Conservation (phyloP, 495 filamentous ascomycete genomes). For the Talaromyces wortmannii region DNA sequence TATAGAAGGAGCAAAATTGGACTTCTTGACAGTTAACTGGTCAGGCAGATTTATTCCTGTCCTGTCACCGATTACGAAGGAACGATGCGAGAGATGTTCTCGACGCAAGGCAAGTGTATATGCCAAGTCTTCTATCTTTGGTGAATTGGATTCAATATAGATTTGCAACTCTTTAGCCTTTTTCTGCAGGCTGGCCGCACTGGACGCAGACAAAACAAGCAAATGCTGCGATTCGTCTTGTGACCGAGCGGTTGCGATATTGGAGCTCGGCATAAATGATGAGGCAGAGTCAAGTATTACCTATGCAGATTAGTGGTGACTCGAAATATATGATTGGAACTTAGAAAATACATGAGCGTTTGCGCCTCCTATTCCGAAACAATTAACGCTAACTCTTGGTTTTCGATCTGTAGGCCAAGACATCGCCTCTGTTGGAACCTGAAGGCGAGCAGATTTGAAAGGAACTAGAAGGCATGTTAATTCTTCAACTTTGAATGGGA, state of each 20-base stretch:
- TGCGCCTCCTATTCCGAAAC: conserved; percentile 24
- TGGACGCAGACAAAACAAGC: background rate
- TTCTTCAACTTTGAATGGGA: background rate
- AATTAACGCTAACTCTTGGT: conserved; percentile 22
- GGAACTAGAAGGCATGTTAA: background rate
- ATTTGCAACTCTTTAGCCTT: background rate
- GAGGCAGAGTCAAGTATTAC: conserved; percentile 5
- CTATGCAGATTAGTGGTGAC: background rate
- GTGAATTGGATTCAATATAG: background rate
- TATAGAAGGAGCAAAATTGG: background rate
- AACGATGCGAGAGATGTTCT: conserved; percentile 13
- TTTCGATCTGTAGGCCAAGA: conserved; percentile 9
- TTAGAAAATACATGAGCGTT: conserved; percentile 24
- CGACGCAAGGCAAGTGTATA: conserved; percentile 11
- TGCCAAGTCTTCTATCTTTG: background rate
- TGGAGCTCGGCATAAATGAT: background rate
- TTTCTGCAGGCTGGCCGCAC: background rate
- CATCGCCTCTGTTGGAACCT: conserved; percentile 12
- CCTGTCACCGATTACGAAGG: conserved; percentile 10
- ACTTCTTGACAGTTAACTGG: background rate
- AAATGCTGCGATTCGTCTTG: background rate
- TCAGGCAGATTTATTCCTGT: background rate
- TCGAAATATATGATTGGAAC: background rate
- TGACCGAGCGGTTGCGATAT: background rate
- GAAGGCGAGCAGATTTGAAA: background rate